Base-by-base conservation (phyloP, 78 protist genomes). In the Chrysochromulina tobinii region DNA sequence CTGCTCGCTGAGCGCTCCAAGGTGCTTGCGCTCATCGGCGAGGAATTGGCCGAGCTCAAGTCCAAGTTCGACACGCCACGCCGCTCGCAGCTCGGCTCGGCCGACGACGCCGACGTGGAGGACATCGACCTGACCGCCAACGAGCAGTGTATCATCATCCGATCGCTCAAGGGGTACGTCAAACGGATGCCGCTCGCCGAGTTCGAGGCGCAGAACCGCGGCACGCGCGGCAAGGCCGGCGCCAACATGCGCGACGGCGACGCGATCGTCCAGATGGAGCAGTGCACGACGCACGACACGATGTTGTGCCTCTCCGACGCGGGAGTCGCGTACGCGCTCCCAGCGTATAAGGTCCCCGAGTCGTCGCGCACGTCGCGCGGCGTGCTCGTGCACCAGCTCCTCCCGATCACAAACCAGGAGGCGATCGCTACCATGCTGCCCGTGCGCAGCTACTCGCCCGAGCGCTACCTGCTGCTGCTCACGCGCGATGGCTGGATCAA, bases 321-420 rank as follows among this genome's bases (percentile, higher is more conserved):
- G 9, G 90, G 90, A 7, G 38, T 87, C 23, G 68, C 90, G 18
- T 64, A 87, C 48, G 21, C 90, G 25, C 38, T 20, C 11, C 58
- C 9, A 11, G 90, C 90, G 48, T 87, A 15, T 54, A 53, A 50
- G 58, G 55, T 87, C n/a, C 90, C 90, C 27, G 59, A 7, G 18
- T 5, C 90, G 59, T 57, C 90, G 1, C 90, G 90, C 12, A 61
- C 67, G 27, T 69, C 90, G 23, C 61, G 90, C 57, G 90, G 90
- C 48, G 67, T 61, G 11, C 73, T 54, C 73, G 75, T 87, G 8
- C 68, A 61, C 75, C 6, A 58, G 73, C 50, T 87, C 21, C 73
- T 87, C 50, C 90, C 90, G 53, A 85, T 85, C 67, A 12, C 61
- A 3, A 17, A 61, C 27, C 54, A 54, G 21, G 89, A 85, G 55